Evolutionary conservation across 2,329 filamentous ascomycete species (phyloP), one percentile per base, ranked within the genome.

Genomic region (Setomelanomma holmii): DNA sequence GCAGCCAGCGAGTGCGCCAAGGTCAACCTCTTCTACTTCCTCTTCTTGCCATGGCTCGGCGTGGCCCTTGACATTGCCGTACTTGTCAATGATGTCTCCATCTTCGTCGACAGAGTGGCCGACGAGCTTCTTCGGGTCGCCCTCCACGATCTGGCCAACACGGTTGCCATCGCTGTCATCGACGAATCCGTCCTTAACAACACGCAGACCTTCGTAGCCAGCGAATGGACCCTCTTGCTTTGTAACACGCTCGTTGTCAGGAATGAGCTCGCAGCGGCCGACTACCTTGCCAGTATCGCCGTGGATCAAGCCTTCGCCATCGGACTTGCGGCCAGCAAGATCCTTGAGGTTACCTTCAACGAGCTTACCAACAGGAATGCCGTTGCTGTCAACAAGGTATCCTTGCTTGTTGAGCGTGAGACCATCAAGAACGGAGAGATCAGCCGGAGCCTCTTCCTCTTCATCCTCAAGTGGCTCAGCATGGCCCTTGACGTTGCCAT

Each of bases 21-120:
- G 75, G 59, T 87, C 84, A 7, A 76, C 79, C 60, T 79, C 77
- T 49, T 69, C 75, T 36, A 72, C 76, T 64, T 83, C 83, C 50
- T 75, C 75, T 54, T 79, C 76, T 53, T 82, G 78, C 47, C 79
- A 85, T 4, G 81, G 82, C 66, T 84, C 82, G n/a, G 80, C 82
- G 51, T 82, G 82, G 24, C 83, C 83, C 73, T 84, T 84, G 60
- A 83, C 79, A 53, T 84, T 85, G 51, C 84, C 86, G 67, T 91
- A 92, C 72, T 86, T 87, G 78, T 95, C 91, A 49, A 89, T 80
- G 24, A 96, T 86, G 51, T 95, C 90, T 33, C 91, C 91, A 58
- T 96, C 90, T 56, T 91, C 87, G 51, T 95, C 91, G 16, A 95
- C 90, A 7, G 80, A 67, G 40, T 90, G 88, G 14, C 91, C 91